Percentiles rank a stretch among this genome's conserved stretches.
Conservation (phyloP, 78 protist species). For the Tieghemostelium lacteum region DNA sequence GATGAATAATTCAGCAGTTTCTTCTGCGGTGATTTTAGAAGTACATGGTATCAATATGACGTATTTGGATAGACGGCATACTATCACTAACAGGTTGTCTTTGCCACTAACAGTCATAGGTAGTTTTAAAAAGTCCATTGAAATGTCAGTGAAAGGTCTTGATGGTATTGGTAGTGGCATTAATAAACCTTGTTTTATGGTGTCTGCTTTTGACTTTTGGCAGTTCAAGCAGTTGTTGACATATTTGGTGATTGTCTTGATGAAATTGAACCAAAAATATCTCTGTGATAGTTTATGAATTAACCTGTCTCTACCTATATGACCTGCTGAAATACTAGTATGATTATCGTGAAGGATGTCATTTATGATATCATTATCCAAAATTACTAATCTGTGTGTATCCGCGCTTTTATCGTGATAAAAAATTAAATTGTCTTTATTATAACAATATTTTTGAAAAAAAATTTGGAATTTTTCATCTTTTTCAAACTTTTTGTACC, state of each 20-base stretch:
- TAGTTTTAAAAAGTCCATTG: conserved; percentile 28
- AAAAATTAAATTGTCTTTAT: not conserved
- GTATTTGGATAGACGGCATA: conserved; percentile 2
- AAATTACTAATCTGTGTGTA: not conserved
- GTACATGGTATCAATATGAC: not conserved
- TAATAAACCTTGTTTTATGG: not conserved
- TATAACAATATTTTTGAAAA: not conserved
- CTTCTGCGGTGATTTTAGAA: not conserved
- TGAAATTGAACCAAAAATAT: not conserved
- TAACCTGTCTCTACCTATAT: not conserved
- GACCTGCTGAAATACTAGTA: conserved; percentile 3
- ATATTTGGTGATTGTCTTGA: not conserved
- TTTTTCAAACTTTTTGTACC: not conserved
- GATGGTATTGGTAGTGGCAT: conserved; percentile 5
- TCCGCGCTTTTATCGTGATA: not conserved
- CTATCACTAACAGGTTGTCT: conserved; percentile 19
- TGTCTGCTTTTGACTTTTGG: not conserved
- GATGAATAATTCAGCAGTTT: not conserved
- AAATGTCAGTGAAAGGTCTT: conserved; percentile 8
- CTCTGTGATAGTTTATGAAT: not conserved
- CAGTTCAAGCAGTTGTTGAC: not conserved
- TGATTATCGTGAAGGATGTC: not conserved
- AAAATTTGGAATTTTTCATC: not conserved
- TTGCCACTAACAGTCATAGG: conserved; percentile 1
- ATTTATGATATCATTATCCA: not conserved